Percentiles rank a stretch among this genome's conserved stretches.
These are phyloP conservation scores for Rhodotorula taiwanensis DNA, from an alignment of 768 basidiomycete genomes.

Conservation along the genomic window DNA sequence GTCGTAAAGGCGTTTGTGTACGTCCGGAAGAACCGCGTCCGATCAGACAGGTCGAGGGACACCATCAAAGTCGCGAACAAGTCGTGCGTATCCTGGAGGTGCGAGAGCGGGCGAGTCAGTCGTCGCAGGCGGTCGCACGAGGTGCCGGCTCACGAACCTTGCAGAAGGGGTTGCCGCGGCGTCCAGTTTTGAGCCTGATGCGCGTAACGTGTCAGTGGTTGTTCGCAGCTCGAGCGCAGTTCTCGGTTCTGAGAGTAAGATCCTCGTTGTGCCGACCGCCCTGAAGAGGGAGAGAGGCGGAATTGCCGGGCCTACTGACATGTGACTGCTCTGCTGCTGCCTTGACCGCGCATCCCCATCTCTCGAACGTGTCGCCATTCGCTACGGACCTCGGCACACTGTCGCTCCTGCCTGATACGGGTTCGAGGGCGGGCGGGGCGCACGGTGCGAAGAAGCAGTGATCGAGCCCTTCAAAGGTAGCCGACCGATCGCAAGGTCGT, in stretches of 20 bases:
- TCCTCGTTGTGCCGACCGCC: too few species aligned
- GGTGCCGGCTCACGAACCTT: constrained; percentile 34
- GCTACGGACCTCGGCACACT: too few species aligned
- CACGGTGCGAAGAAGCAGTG: too few species aligned
- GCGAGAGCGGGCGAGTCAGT: too few species aligned
- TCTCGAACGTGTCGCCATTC: background rate
- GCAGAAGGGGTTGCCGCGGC: constrained; percentile 41
- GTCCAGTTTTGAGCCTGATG: constrained; percentile 39
- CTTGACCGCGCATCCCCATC: constrained; percentile 15
- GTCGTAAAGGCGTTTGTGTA: constrained; percentile 93
- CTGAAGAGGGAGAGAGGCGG: background rate
- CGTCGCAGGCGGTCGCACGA: too few species aligned
- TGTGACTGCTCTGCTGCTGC: constrained; percentile 40
- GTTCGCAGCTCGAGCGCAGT: background rate
- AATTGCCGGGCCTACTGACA: too few species aligned
- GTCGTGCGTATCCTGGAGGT: constrained; percentile 82
- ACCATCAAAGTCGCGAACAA: constrained; percentile 95
- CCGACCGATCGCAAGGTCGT: too few species aligned
- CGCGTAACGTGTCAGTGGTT: too few species aligned
- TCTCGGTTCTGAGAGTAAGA: background rate
- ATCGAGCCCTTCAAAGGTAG: too few species aligned
- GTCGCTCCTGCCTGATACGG: too few species aligned
- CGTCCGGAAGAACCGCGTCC: constrained; percentile 92
- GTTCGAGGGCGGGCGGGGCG: too few species aligned
- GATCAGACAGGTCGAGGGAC: constrained; percentile 75